Evolutionary conservation across 2,329 filamentous ascomycete genomes (phyloP), one percentile per base, ranked within the genome.

Genomic region (Xylariaceae sp.): DNA sequence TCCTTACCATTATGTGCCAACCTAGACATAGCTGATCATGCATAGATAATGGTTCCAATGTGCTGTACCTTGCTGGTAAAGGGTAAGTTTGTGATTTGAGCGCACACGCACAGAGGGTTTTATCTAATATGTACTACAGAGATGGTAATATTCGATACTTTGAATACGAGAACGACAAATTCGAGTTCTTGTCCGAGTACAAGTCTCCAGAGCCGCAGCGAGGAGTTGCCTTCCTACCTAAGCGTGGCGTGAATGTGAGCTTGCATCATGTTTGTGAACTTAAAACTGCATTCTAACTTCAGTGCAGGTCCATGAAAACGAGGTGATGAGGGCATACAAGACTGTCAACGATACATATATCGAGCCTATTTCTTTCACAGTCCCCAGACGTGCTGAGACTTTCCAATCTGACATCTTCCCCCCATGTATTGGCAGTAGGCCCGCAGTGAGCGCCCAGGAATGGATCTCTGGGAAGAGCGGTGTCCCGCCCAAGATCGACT

Each of bases 101-200:
- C 22, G 22, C 22, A 27, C 22, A 27, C n/a, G 22, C 22, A 27
- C 22, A 7, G 22, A 27, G 22, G 22, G 22, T 27, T 11, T 22
- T 57, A n/a, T 47, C 57, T 64, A 55, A 66, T 43, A 17, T 60
- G 33, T 61, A 58, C 27, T 30, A 14, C 55, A 94, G 89, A 71
- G 94, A 99, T 67, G 94, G 94, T 65, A 99, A 99, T 72, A 99
- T 99, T 66, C 91, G 94, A 57, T 99, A 99, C 78, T 99, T 89
- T 69, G 94, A 99, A 72, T 95, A 95, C 66, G 89, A 95, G 67
- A 95, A 97, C 72, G 92, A 97, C 78, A 96, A 96, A 72, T 96
- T 99, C 67, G 92, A 99, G 72, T 96, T 89, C 71, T 76, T 99
- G 47, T 95, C 90, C 56, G 92, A 97, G 69, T 94, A 97, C 80